Percentiles rank a stretch among this genome's conserved stretches.
Conservation (phyloP, 2,329 filamentous ascomycete species). For the Cladosporium sphaerospermum region DNA sequence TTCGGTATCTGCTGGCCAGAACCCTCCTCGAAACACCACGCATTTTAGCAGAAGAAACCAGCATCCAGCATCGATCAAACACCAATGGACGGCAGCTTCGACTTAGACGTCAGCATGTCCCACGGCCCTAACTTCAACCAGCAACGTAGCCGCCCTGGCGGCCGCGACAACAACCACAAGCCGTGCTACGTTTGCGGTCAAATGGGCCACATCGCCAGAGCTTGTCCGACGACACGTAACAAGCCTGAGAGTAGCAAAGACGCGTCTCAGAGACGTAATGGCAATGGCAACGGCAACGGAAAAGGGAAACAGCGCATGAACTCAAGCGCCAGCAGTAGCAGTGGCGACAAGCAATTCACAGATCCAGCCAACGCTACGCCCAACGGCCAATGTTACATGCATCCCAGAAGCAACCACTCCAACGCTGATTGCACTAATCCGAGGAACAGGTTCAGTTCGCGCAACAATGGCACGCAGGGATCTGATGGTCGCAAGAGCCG, state of each 20-base stretch:
- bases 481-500: not conserved
- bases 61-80: not conserved
- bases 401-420: not conserved
- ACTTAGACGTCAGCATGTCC: not conserved
- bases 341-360: not conserved
- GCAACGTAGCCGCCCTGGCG: not conserved
- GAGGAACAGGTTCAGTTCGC: not conserved
- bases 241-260: not conserved
- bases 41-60: not conserved
- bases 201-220: not conserved
- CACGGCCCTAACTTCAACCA: not conserved
- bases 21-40: not conserved
- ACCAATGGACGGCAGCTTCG: not conserved
- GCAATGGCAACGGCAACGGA: not conserved
- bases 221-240: not conserved
- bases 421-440: not conserved
- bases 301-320: not conserved
- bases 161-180: not conserved
- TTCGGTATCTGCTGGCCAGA: constrained; percentile 12
- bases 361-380: not conserved
- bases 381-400: not conserved
- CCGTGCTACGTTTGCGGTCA: not conserved
- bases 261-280: not conserved
- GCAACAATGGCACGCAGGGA: not conserved
- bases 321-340: not conserved